Evolutionary conservation across 306 rosid genomes (phyloP), one percentile per base, ranked within the genome.

Genomic region (Ochetophila trinervis): DNA sequence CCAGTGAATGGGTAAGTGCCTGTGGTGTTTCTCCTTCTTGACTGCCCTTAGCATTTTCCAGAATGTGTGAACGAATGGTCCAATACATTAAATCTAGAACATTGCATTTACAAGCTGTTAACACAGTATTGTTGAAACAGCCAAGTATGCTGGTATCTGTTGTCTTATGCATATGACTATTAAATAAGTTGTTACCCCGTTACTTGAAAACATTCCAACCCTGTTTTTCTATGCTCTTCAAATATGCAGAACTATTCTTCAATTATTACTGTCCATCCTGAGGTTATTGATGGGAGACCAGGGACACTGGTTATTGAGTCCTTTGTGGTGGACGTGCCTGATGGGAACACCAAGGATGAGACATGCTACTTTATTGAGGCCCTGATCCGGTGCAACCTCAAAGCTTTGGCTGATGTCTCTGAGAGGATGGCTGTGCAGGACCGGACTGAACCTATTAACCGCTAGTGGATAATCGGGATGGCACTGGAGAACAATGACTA

Each of bases 361-460:
- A 94, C 99, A 8, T 88, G 99, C 72, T 90, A 84, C 87, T 94
- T 94, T 34, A 95, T 94, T 5, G 85, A 94, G 78, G 97, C 97
- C 2, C 75, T 94, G 78, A 90, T 94, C 70, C 75, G 91, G 80
- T 94, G 99, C 87, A 94, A 94, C 77, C 86, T 94, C 34, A 94
- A 89, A 74, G 86, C 99, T 16, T 82, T 94, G 81, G 91, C 96
- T n/a, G 95, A 88, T 69, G 97, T 94, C 77, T 94, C 99, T 0
- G 97, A 94, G 86, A 80, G 99, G 75, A 90, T 90, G 96, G 99
- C 99, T 0, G 91, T 86, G 79, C 95, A 76, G 80, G 97, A 86
- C 61, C 79, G 77, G 67, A 83, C 86, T 0, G 95, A 83, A 68
- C 88, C 86, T 17, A 79, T 90, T 77, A 76, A 79, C 61, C 79